These are phyloP conservation scores for Epichloe typhina DNA, from an alignment of 2,329 filamentous ascomycete genomes.

Conservation along the genomic window DNA sequence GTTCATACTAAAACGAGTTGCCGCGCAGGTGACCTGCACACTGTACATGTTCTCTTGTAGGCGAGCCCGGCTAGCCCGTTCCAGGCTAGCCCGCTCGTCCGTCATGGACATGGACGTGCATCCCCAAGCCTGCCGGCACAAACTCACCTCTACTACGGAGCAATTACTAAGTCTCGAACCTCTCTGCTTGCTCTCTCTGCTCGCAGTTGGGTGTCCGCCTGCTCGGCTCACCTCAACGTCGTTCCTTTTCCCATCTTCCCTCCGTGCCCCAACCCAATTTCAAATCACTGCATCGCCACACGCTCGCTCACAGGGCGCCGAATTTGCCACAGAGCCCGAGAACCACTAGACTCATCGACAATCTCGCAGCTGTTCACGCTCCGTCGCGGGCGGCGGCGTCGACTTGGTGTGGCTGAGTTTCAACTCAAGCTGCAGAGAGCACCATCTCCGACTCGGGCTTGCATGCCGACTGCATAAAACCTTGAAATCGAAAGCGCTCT, in stretches of 20 bases:
- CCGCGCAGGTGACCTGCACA: conserved; percentile 4
- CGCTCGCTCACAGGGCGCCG: background rate
- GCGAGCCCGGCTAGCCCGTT: too few relatives aligned
- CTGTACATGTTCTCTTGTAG: background rate
- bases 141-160: too few relatives aligned
- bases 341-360: background rate
- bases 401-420: background rate
- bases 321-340: background rate
- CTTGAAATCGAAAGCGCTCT: background rate
- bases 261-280: background rate
- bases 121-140: too few relatives aligned
- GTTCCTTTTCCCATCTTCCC: background rate
- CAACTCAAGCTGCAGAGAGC: background rate
- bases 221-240: background rate
- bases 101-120: background rate
- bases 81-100: too few relatives aligned
- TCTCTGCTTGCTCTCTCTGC: too few relatives aligned
- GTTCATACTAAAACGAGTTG: background rate
- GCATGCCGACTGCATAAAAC: background rate
- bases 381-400: background rate
- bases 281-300: background rate
- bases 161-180: too few relatives aligned
- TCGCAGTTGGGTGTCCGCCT: too few relatives aligned
- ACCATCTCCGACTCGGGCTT: background rate
- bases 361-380: background rate